Evolutionary conservation across 768 basidiomycete genomes (phyloP), one percentile per base, ranked within the genome.

Genomic region (Auricularia cornea): DNA sequence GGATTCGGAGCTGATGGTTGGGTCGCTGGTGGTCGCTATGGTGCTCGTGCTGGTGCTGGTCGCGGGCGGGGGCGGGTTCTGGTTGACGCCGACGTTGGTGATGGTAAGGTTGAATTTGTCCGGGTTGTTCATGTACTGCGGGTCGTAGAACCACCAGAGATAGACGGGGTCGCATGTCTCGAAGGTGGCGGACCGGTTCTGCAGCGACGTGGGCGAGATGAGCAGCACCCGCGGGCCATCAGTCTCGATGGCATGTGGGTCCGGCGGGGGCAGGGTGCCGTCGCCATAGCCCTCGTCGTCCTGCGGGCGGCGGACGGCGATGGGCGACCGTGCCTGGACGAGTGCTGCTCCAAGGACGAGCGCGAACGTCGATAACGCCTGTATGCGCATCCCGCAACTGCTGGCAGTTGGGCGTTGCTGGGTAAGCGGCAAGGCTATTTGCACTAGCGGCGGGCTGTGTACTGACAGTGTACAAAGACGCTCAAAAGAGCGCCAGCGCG

Each of bases 61-160:
- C 54, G 54, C 28, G 54, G 54, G 54, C 28, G 30, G 28, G 26
- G 26, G 30, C 54, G 54, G 54, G 28, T 28, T 31, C 54, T 77
- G 75, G 2, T 64, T 1, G 3, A 79, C 76, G 23, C 70, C 72
- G 57, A 68, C n/a, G 63, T 82, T 80, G 59, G 76, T 76, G 40
- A 82, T 72, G 62, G 72, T 72, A n/a, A 83, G 60, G 28, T 57
- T 57, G 54, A 57, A 57, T 3, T 16, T 29, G 54, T 57, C 44
- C 20, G 23, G 44, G 11, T 14, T 10, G 4, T 28, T 8, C 28
- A 30, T 30, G 54, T 28, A 29, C 26, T 30, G 23, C 2, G 26
- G 28, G 54, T 57, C 30, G 54, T 57, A 57, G 30, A 57, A 57
- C 54, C 54, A 57, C 28, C 30, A 29, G 54, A 57, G 30, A 29